These are phyloP conservation scores for Trichoderma asperelloides DNA, from an alignment of 495 filamentous ascomycete genomes.

Conservation along the genomic window DNA sequence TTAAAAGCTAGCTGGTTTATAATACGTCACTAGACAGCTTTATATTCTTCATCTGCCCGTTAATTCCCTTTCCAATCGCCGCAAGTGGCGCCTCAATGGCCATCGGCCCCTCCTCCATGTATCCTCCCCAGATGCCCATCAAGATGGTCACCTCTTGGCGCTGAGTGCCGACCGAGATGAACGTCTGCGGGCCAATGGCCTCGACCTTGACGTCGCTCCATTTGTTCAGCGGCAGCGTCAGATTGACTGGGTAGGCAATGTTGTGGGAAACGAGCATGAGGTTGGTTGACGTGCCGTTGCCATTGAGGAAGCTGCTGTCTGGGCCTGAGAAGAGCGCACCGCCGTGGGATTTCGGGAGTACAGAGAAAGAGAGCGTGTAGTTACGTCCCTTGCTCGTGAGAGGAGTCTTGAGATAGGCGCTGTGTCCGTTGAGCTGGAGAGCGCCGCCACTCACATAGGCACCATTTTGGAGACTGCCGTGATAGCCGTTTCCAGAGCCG, in stretches of 20 bases:
- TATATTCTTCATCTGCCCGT: constrained; percentile 3
- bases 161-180: constrained; percentile 13
- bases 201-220: constrained; percentile 28
- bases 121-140: constrained; percentile 3
- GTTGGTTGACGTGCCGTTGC: constrained; percentile 19
- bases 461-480: constrained; percentile 19
- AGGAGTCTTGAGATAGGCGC: constrained; percentile 23
- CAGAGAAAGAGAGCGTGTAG: constrained; percentile 34
- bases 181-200: constrained; percentile 24
- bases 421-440: background rate
- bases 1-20: background rate
- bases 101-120: constrained; percentile 5
- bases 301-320: constrained; percentile 31
- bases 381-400: constrained; percentile 33
- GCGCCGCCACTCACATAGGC: constrained; percentile 4
- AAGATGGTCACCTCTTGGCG: background rate
- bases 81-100: background rate
- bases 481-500: constrained; percentile 29
- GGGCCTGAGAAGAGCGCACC: constrained; percentile 29
- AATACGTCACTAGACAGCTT: background rate
- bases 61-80: background rate
- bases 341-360: constrained; percentile 21
- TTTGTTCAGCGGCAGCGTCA: constrained; percentile 26
- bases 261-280: constrained; percentile 30
- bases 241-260: constrained; percentile 29